A percentile compares a stretch with the other conserved stretches of the same genome.
Conservation (phyloP, 2,329 filamentous ascomycete genomes). For the Pseudodiploospora longispora region DNA sequence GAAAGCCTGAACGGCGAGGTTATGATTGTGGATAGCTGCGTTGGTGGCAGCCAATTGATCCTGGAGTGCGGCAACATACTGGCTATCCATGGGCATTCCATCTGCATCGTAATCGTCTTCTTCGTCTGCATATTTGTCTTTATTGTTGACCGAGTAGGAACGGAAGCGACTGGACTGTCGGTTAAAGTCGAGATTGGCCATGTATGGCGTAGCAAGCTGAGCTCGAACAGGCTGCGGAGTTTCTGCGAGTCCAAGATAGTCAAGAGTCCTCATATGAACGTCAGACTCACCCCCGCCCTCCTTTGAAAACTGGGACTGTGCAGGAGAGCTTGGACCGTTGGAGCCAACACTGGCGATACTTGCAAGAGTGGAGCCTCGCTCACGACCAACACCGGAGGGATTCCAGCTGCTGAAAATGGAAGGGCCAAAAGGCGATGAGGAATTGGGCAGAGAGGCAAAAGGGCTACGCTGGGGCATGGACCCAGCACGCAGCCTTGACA, state of each 20-base stretch:
- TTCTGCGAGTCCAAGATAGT: slow-evolving; percentile 92
- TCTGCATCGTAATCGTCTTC: slow-evolving; percentile 65
- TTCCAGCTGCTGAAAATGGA: slow-evolving; percentile 90
- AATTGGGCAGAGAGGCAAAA: slow-evolving; percentile 49
- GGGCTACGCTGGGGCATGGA: slow-evolving; percentile 87
- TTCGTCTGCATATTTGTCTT: slow-evolving; percentile 89
- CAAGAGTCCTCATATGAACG: slow-evolving; percentile 80
- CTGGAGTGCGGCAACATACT: slow-evolving; percentile 54
- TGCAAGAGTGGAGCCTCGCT: slow-evolving; percentile 77
- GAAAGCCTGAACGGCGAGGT: slow-evolving; percentile 86
- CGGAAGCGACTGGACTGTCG: slow-evolving; percentile 81
- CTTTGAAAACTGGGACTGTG: slow-evolving; percentile 76
- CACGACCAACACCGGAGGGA: slow-evolving; percentile 54
- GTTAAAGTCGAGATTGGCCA: slow-evolving; percentile 67
- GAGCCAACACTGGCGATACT: slow-evolving; percentile 81
- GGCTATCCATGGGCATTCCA: slow-evolving; percentile 42
- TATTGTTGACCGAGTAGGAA: slow-evolving; percentile 97
- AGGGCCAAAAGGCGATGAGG: slow-evolving; percentile 69
- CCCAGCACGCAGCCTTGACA: slow-evolving; percentile 81
- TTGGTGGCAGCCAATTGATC: slow-evolving; percentile 57
- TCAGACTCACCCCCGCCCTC: slow-evolving; percentile 81
- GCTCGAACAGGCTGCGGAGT: slow-evolving; percentile 76
- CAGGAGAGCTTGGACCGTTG: slow-evolving; percentile 80
- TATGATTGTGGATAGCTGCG: slow-evolving; percentile 77
- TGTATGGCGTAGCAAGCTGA: slow-evolving; percentile 65